Conservation (phyloP, 441 rosid genomes). For the Eruca vesicaria region DNA sequence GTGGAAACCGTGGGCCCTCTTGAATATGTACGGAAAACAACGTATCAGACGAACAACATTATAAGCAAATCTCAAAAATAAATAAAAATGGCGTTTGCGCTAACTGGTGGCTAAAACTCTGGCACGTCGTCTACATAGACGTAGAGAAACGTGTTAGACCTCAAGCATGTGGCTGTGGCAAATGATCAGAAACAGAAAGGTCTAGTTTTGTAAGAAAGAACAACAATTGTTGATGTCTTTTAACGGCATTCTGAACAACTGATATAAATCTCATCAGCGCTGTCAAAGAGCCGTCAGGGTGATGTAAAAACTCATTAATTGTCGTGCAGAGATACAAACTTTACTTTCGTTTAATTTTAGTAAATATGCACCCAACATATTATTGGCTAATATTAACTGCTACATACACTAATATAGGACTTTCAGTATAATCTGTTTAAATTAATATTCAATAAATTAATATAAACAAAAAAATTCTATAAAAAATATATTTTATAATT, state of each 20-base stretch:
- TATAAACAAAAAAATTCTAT: too few relatives aligned
- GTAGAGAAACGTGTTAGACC: not conserved
- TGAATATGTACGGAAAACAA: constrained; percentile 15
- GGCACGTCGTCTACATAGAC: constrained; percentile 13
- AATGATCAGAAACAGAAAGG: not conserved
- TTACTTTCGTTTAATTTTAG: not conserved
- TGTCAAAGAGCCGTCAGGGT: constrained; percentile 10
- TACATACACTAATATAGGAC: not conserved
- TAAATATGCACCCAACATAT: not conserved
- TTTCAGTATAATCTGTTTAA: too few relatives aligned
- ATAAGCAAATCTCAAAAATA: not conserved
- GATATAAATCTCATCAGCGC: not conserved
- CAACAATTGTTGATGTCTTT: not conserved
- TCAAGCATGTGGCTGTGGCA: not conserved
- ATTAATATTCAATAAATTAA: too few relatives aligned
- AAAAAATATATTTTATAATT: too few relatives aligned
- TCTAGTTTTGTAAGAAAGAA: not conserved
- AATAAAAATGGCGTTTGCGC: constrained; percentile 8
- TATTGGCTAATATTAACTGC: not conserved
- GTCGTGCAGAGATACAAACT: not conserved
- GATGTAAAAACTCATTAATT: not conserved
- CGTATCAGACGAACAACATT: constrained; percentile 13
- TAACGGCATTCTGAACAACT: not conserved
- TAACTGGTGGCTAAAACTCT: constrained; percentile 3
- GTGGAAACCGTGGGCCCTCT: constrained; percentile 26